Evolutionary conservation across 352 stramenopile species (phyloP).

Genomic region (Globisporangium nodosum): DNA sequence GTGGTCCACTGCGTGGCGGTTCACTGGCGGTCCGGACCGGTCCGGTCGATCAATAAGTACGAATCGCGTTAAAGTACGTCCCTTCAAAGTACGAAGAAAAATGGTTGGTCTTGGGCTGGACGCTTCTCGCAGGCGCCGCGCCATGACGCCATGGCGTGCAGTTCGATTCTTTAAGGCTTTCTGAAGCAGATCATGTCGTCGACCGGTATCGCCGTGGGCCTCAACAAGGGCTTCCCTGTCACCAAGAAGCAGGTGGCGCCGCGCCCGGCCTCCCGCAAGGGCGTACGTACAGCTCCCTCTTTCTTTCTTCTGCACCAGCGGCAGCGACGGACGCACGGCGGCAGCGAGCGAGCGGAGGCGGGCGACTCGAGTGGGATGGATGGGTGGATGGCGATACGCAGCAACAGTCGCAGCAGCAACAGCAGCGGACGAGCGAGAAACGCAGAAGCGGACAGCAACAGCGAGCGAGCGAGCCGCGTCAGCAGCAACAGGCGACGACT

Average conservation of each 20-base stretch:
- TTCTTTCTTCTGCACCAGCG: neutral
- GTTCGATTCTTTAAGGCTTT: slow-evolving; percentile 88
- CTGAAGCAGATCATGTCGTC: slow-evolving; percentile 87
- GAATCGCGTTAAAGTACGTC: too few relatives aligned
- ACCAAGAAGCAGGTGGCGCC: slow-evolving; percentile 89
- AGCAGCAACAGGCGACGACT: neutral
- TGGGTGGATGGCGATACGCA: neutral
- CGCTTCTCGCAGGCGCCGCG: neutral
- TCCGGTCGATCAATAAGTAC: neutral
- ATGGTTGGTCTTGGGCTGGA: slow-evolving; percentile 17
- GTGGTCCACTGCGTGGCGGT: neutral
- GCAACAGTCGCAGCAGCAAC: neutral
- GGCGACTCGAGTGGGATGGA: neutral
- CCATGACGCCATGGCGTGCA: slow-evolving; percentile 12
- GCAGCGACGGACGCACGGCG: neutral
- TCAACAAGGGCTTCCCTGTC: slow-evolving; percentile 91
- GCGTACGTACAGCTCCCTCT: slow-evolving; percentile 61
- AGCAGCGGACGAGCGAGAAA: neutral
- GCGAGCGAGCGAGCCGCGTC: neutral
- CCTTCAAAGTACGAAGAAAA: slow-evolving; percentile 1
- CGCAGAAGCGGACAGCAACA: neutral
- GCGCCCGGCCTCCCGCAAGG: slow-evolving; percentile 83
- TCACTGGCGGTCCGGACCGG: slow-evolving; percentile 6
- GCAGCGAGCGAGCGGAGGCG: neutral
- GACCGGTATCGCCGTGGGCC: slow-evolving; percentile 88